Percentiles rank a stretch among this genome's conserved stretches.
These are phyloP conservation scores for Aureobasidium vineae DNA, from an alignment of 2,329 filamentous ascomycete species.

Conservation along the genomic window DNA sequence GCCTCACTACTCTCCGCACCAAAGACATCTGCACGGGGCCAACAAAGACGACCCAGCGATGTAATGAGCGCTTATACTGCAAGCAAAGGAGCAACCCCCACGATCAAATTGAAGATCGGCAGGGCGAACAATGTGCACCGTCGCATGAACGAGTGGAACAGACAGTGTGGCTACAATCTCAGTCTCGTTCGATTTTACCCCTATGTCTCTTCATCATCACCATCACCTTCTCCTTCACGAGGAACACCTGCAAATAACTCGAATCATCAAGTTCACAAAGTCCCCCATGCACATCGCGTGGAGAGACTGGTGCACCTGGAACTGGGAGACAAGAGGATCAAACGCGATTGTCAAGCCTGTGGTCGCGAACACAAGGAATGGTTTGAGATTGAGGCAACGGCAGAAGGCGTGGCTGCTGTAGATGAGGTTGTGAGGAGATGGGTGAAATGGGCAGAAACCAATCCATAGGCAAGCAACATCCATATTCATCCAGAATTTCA, in stretches of 20 bases:
- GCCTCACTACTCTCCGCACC: conserved; percentile 36
- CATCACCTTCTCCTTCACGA: conserved; percentile 32
- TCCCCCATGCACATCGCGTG: conserved; percentile 81
- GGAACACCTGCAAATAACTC: conserved; percentile 25
- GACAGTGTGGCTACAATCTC: conserved; percentile 86
- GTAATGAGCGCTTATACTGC: conserved; percentile 39
- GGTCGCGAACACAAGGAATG: conserved; percentile 87
- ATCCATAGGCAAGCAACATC: neutral
- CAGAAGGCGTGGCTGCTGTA: conserved; percentile 65
- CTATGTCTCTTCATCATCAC: conserved; percentile 53
- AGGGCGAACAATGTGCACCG: conserved; percentile 80
- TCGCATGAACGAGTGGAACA: conserved; percentile 86
- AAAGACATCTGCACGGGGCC: conserved; percentile 18
- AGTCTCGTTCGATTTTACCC: conserved; percentile 91
- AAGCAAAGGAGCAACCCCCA: conserved; percentile 47
- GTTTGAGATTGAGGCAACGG: conserved; percentile 82
- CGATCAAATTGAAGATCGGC: conserved; percentile 65
- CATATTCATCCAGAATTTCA: neutral
- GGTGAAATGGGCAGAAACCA: conserved; percentile 74
- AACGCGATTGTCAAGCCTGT: conserved; percentile 69
- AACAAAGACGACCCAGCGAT: conserved; percentile 35
- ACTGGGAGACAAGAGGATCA: conserved; percentile 60
- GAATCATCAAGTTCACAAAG: conserved; percentile 56
- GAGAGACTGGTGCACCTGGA: conserved; percentile 91
- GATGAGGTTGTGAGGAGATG: conserved; percentile 78